Evolutionary conservation across 257 asterid genomes (phyloP).

Genomic region (Parsonsia alboflavescens): DNA sequence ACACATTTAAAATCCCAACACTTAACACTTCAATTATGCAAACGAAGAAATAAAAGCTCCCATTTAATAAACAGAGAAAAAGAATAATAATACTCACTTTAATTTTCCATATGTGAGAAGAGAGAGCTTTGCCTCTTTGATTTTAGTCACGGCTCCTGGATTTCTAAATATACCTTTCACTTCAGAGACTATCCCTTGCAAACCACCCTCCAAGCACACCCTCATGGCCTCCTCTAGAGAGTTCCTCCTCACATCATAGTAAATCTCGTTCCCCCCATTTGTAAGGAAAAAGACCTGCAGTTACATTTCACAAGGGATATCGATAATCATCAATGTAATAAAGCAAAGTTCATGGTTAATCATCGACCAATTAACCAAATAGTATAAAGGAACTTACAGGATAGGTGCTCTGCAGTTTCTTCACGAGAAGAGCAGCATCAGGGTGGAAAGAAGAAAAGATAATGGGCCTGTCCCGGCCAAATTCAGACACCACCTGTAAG

Average conservation of each 20-base stretch:
- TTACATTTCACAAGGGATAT: background rate
- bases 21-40: background rate
- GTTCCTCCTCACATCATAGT: slow-evolving; percentile 67
- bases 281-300: slow-evolving; percentile 80
- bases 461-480: slow-evolving; percentile 63
- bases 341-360: background rate
- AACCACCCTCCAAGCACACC: slow-evolving; percentile 70
- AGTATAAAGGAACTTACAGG: slow-evolving; percentile 46
- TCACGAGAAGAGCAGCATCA: slow-evolving; percentile 62
- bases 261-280: slow-evolving; percentile 71
- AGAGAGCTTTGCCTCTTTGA: slow-evolving; percentile 68
- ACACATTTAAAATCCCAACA: background rate
- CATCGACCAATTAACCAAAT: background rate
- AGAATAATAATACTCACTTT: slow-evolving; percentile 44
- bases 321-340: slow-evolving; percentile 1
- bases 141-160: slow-evolving; percentile 70
- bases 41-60: too few relatives aligned
- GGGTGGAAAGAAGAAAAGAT: slow-evolving; percentile 86
- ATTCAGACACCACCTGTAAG: slow-evolving; percentile 48
- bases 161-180: slow-evolving; percentile 66
- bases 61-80: background rate
- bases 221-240: slow-evolving; percentile 80
- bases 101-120: slow-evolving; percentile 76
- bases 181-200: slow-evolving; percentile 88
- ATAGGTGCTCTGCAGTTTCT: slow-evolving; percentile 57